A percentile compares a stretch with the other conserved stretches of the same genome.
Conservation (phyloP, 2,329 filamentous ascomycete genomes). For the Hypoxylon sp. region DNA sequence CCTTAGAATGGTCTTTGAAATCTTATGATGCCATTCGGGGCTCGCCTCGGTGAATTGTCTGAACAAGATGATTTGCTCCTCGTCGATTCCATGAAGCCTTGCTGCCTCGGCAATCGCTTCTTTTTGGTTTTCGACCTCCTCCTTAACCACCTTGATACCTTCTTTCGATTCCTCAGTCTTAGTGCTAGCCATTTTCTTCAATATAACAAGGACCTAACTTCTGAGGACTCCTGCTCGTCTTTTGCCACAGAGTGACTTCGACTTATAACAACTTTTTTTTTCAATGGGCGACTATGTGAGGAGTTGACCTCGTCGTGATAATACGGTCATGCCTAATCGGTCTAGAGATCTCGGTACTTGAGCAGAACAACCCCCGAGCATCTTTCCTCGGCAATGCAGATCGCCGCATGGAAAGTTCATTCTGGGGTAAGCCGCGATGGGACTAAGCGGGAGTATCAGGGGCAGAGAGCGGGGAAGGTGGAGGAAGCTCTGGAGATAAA, state of each 20-base stretch:
- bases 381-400: slow-evolving; percentile 26
- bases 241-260: background rate
- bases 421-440: slow-evolving; percentile 23
- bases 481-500: slow-evolving; percentile 26
- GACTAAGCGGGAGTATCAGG: slow-evolving; percentile 15
- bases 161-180: slow-evolving; percentile 20
- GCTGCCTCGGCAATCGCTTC: slow-evolving; percentile 22
- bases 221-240: background rate
- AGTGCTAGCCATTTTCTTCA: slow-evolving; percentile 14
- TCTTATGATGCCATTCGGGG: slow-evolving; percentile 51
- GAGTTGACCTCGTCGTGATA: slow-evolving; percentile 7
- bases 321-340: slow-evolving; percentile 1
- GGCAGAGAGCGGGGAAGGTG: slow-evolving; percentile 40
- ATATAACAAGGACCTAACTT: background rate
- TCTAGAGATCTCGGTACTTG: slow-evolving; percentile 15
- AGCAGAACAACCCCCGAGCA: slow-evolving; percentile 9
- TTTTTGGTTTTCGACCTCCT: slow-evolving; percentile 39
- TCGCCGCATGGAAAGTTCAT: slow-evolving; percentile 15
- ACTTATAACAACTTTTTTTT: slow-evolving; percentile 8
- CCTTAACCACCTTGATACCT: slow-evolving; percentile 18
- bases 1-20: slow-evolving; percentile 58
- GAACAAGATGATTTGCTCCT: slow-evolving; percentile 47
- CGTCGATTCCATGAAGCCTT: slow-evolving; percentile 40
- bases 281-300: background rate
- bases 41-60: slow-evolving; percentile 50